phyloP scores from a whole-genome alignment of 495 filamentous ascomycete species.

The Annulohypoxylon stygium region DNA sequence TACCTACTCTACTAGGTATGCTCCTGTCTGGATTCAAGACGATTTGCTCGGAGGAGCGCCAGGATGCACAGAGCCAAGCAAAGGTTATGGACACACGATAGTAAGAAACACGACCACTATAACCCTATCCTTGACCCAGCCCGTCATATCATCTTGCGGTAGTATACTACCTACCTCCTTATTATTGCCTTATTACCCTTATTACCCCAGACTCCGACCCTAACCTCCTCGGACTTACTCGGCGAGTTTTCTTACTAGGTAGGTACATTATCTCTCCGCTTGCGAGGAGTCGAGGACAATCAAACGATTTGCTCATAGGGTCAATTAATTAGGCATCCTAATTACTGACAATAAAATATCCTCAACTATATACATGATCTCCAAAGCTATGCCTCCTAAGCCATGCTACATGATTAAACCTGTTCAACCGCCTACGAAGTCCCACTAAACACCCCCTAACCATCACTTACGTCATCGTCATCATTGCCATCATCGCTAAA shows the following conservation, averaged over 20 bases:
- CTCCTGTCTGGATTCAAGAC: too few relatives aligned
- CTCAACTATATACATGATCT: conserved; percentile 1
- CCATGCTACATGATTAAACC: conserved; percentile 1
- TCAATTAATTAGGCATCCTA: neutral
- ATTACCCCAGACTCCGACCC: too few relatives aligned
- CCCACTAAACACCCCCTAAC: neutral
- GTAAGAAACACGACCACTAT: neutral
- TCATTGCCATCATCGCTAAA: neutral
- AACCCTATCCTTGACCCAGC: neutral
- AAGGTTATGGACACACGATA: too few relatives aligned
- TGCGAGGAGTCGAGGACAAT: neutral
- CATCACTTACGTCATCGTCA: neutral
- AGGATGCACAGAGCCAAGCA: too few relatives aligned
- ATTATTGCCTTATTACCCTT: too few relatives aligned
- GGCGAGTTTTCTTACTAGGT: neutral
- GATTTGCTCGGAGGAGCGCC: too few relatives aligned
- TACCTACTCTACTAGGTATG: too few relatives aligned
- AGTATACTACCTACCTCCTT: too few relatives aligned
- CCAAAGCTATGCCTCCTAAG: neutral
- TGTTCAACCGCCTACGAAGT: neutral
- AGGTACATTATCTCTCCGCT: neutral
- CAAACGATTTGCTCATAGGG: neutral
- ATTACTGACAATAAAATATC: neutral
- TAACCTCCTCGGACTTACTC: too few relatives aligned
- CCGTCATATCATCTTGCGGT: too few relatives aligned